phyloP scores from a whole-genome alignment of 2,329 filamentous ascomycete genomes.

The Fusarium fracticaudum region DNA sequence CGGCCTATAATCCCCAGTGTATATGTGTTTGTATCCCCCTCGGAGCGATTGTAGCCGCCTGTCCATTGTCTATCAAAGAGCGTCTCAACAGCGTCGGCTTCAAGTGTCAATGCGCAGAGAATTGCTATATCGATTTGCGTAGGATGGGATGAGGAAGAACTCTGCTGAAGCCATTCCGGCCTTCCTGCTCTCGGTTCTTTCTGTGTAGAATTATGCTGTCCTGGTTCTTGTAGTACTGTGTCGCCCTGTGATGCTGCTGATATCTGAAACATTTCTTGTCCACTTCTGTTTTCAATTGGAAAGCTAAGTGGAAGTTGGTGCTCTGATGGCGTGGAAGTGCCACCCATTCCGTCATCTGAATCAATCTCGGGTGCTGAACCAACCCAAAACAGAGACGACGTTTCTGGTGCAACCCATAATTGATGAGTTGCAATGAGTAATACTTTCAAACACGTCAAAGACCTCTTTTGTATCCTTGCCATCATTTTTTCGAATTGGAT shows the following conservation, averaged over 20 bases:
- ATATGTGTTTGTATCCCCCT: neutral
- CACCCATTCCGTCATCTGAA: neutral
- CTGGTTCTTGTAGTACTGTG: fast-evolving
- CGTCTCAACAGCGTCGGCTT: neutral
- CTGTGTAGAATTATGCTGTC: neutral
- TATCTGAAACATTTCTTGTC: fast-evolving
- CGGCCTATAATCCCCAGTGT: neutral
- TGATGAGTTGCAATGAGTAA: neutral
- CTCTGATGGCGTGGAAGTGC: fast-evolving
- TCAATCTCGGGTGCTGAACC: neutral
- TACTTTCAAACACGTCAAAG: neutral
- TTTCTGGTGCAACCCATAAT: neutral
- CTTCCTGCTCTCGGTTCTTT: too few species aligned
- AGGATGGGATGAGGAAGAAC: fast-evolving
- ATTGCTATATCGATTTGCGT: neutral
- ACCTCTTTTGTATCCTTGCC: neutral
- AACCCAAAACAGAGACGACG: fast-evolving
- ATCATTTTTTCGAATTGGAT: fast-evolving
- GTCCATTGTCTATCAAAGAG: neutral
- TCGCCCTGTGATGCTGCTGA: fast-evolving
- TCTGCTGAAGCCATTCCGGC: fast-evolving
- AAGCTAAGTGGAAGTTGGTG: neutral
- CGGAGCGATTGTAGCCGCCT: fast-evolving
- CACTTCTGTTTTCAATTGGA: fast-evolving
- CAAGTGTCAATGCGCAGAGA: neutral